These are phyloP conservation scores for Babesia sp. DNA, from an alignment of 169 alveolate species.

Conservation along the genomic window DNA sequence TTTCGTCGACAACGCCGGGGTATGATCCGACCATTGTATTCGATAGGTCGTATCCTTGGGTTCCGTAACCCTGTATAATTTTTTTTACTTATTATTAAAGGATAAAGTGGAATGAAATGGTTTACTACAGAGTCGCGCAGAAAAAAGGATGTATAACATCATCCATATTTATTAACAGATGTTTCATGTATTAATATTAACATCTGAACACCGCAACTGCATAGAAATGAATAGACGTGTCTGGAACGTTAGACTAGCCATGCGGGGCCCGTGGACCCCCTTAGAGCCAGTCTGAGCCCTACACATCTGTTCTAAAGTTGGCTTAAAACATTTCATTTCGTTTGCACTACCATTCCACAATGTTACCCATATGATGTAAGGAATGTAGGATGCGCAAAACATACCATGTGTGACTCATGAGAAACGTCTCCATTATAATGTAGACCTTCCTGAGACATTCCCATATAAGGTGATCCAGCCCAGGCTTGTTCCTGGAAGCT, in stretches of 20 bases:
- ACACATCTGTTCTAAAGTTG: too few species aligned
- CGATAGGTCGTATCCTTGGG: conserved; percentile 44
- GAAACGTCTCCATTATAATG: conserved; percentile 54
- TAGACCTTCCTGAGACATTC: conserved; percentile 43
- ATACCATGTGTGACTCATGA: conserved; percentile 45
- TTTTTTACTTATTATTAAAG: neutral
- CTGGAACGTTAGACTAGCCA: too few species aligned
- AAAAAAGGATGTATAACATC: too few species aligned
- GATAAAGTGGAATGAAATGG: too few species aligned
- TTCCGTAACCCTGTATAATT: conserved; percentile 9
- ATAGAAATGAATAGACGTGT: too few species aligned
- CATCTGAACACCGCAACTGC: too few species aligned
- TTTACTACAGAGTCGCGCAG: neutral
- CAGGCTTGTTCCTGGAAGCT: conserved; percentile 54
- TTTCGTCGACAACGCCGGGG: conserved; percentile 17
- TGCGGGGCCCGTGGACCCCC: neutral
- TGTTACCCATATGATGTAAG: neutral
- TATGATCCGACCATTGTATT: conserved; percentile 51
- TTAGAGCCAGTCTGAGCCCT: neutral
- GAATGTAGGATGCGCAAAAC: too few species aligned
- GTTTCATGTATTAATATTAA: too few species aligned
- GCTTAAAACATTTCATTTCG: neutral
- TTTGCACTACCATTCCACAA: neutral
- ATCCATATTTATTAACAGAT: too few species aligned
- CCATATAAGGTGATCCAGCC: conserved; percentile 36